Evolutionary conservation across 1,139 yeast genomes (phyloP), one percentile per base, ranked within the genome.

Genomic region (Komagataea norvegica): DNA sequence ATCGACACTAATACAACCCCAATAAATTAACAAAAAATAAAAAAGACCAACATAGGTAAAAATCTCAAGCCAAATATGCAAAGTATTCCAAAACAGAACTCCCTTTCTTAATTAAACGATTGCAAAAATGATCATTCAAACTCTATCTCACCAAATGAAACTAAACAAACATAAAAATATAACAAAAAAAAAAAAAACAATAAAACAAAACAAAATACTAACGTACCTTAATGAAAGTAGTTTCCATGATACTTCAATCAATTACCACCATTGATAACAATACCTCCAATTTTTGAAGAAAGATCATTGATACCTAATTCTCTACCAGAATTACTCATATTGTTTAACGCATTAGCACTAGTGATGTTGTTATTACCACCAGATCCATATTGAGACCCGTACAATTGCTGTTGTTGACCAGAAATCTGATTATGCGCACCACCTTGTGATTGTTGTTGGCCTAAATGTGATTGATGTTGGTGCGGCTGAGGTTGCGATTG

Each of bases 281-380:
- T 44, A 3, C 48, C 47, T 19, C 51, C 48, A 38, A 52, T 47
- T 33, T 42, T 41, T 6, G 37, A 34, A 6, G 45, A 34, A 26
- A 44, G 31, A 25, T 45, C 41, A 28, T 28, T 32, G 14, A 37
- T 25, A 7, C 31, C 40, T 16, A 13, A 13, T 10, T 30, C 23
- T 29, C 16, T 29, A 25, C 23, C 29, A 28, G 13, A 27, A 13
- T 7, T 28, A 17, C 19, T 26, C 8, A 33, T 22, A 20, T 26
- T 28, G n/a, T 29, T 22, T 25, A 33, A 13, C n/a, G n/a, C n/a
- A n/a, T n/a, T n/a, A n/a, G n/a, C n/a, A n/a, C n/a, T n/a, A n/a
- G n/a, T n/a, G n/a, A n/a, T n/a, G n/a, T n/a, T n/a, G n/a, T n/a
- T n/a, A 33, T 27, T 25, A 7, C 16, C 27, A 21, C 21, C 18